These are phyloP conservation scores for Furcasterigmium furcatum DNA, from an alignment of 2,329 filamentous ascomycete species.

Conservation along the genomic window DNA sequence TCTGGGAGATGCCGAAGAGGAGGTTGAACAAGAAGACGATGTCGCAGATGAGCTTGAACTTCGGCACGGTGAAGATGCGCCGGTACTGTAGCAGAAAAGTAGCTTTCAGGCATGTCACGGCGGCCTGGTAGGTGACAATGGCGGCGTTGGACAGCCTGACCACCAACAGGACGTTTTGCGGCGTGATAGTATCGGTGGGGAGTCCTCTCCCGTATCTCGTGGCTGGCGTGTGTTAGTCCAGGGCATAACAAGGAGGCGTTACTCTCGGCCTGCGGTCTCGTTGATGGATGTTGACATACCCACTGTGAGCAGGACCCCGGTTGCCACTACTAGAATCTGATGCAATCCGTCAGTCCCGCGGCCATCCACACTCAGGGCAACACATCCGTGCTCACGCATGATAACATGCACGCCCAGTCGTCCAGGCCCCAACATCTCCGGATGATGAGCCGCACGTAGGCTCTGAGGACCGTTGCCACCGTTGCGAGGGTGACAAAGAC, in stretches of 20 bases:
- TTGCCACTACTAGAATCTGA: constrained; percentile 2
- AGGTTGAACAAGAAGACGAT: constrained; percentile 8
- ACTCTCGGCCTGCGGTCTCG: no score
- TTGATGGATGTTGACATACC: no score
- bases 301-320: constrained; percentile 4
- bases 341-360: no score
- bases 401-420: constrained; percentile 17
- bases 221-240: no score
- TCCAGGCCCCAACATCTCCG: constrained; percentile 20
- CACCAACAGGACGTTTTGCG: constrained; percentile 9
- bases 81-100: constrained; percentile 33
- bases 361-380: no score
- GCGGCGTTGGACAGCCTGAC: constrained; percentile 21
- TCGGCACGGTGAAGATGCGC: constrained; percentile 19
- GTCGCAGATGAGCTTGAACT: constrained; percentile 10
- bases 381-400: constrained; percentile 15
- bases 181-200: constrained; percentile 7
- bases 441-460: constrained; percentile 18
- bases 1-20: constrained; percentile 7
- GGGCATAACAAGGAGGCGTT: no score
- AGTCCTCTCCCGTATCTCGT: constrained; percentile 14
- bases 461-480: constrained; percentile 5
- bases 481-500: constrained; percentile 7
- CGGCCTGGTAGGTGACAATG: constrained; percentile 25
- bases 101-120: constrained; percentile 25